Evolutionary conservation across 345 rosid genomes (phyloP).

Genomic region (Murraya paniculata): DNA sequence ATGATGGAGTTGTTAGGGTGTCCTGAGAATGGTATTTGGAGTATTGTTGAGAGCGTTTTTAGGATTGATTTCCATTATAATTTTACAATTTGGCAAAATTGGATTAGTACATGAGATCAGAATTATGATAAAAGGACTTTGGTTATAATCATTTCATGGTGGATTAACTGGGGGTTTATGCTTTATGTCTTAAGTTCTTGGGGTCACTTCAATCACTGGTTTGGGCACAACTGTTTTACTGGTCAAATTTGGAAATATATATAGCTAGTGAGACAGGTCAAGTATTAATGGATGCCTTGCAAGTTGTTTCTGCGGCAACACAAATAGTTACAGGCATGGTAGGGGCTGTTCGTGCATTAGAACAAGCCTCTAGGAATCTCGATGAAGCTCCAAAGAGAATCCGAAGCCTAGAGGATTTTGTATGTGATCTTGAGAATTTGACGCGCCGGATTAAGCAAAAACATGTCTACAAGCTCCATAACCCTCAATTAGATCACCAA

Average conservation of each 20-base stretch:
- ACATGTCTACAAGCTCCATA: constrained; percentile 28
- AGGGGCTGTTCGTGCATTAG: constrained; percentile 30
- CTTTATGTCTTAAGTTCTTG: neutral
- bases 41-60: neutral
- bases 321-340: constrained; percentile 27
- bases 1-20: neutral
- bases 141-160: neutral
- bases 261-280: neutral
- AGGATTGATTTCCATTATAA: neutral
- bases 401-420: constrained; percentile 27
- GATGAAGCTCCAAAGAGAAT: constrained; percentile 39
- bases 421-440: constrained; percentile 28
- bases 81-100: neutral
- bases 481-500: constrained; percentile 24
- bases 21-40: neutral
- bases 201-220: neutral
- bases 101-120: neutral
- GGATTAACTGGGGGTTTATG: neutral
- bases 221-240: neutral
- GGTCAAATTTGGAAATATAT: neutral
- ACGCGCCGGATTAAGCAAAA: constrained; percentile 15
- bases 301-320: constrained; percentile 25
- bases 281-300: constrained; percentile 29
- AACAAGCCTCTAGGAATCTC: constrained; percentile 29
- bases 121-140: neutral